Evolutionary conservation across 2,329 filamentous ascomycete species (phyloP).

Genomic region (Penicillium sp.): DNA sequence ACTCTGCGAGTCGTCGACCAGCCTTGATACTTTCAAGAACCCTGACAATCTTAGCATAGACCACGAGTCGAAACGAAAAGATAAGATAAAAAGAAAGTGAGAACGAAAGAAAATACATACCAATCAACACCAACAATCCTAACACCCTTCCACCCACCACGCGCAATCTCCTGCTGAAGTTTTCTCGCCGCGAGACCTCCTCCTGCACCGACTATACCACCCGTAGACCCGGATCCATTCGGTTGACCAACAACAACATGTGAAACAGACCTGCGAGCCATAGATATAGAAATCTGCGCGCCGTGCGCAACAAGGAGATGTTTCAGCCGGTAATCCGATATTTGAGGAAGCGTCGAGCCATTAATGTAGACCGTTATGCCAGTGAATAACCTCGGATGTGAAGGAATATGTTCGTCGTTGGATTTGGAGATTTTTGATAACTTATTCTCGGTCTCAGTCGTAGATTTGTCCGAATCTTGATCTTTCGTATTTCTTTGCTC

Average conservation of each 20-base stretch:
- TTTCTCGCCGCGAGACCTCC: slow-evolving; percentile 73
- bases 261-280: slow-evolving; percentile 69
- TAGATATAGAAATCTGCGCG: slow-evolving; percentile 61
- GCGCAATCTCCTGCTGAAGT: slow-evolving; percentile 70
- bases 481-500: not conserved
- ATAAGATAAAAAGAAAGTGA: slow-evolving; percentile 5
- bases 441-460: too few relatives aligned
- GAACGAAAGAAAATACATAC: slow-evolving; percentile 39
- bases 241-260: slow-evolving; percentile 72
- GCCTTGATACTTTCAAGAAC: slow-evolving; percentile 75
- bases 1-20: slow-evolving; percentile 68
- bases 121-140: slow-evolving; percentile 79
- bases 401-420: too few relatives aligned
- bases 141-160: slow-evolving; percentile 61
- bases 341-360: slow-evolving; percentile 70
- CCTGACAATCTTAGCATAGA: slow-evolving; percentile 45
- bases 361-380: slow-evolving; percentile 77
- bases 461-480: not conserved
- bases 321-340: slow-evolving; percentile 84
- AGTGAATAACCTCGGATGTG: too few relatives aligned
- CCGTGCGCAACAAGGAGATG: slow-evolving; percentile 69
- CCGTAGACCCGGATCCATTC: slow-evolving; percentile 31
- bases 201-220: slow-evolving; percentile 52
- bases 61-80: slow-evolving; percentile 25
- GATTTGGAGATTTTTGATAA: too few relatives aligned